These are phyloP conservation scores for Yamadazyma phyllophila DNA, from an alignment of 805 yeast species.

Conservation along the genomic window DNA sequence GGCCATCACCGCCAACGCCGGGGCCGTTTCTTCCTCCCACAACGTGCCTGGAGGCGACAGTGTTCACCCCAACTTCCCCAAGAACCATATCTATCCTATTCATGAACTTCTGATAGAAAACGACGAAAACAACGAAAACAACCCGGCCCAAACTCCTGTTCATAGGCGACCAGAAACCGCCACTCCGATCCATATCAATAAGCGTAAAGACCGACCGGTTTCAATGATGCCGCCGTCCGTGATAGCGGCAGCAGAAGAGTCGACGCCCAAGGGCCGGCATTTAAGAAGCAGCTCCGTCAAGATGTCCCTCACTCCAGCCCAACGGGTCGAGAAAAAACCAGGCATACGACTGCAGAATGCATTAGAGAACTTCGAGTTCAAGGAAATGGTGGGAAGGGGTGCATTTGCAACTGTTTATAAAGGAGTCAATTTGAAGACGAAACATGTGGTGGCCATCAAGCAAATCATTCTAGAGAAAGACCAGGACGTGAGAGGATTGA, in stretches of 20 bases:
- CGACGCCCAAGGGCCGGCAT: constrained; percentile 19
- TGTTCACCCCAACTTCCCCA: not conserved
- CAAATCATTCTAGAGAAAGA: constrained; percentile 61
- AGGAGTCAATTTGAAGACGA: constrained; percentile 65
- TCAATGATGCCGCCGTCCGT: constrained; percentile 1
- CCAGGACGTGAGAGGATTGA: constrained; percentile 43
- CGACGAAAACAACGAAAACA: constrained; percentile 13
- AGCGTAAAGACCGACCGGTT: not conserved
- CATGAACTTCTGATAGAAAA: constrained; percentile 11
- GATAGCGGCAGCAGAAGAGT: not conserved
- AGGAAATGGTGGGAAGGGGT: constrained; percentile 78
- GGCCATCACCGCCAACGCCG: too few species aligned
- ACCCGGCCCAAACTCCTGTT: constrained; percentile 1
- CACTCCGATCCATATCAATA: not conserved
- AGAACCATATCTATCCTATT: constrained; percentile 10
- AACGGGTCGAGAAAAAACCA: constrained; percentile 44
- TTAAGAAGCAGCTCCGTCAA: constrained; percentile 31
- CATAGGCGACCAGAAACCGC: not conserved
- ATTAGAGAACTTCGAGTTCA: constrained; percentile 49
- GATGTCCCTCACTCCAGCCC: constrained; percentile 51
- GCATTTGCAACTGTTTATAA: constrained; percentile 87
- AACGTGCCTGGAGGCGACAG: too few species aligned
- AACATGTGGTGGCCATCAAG: constrained; percentile 74
- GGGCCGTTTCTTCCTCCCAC: too few species aligned
- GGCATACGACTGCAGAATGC: constrained; percentile 40